A percentile compares a stretch with the other conserved stretches of the same genome.
Conservation (phyloP, 768 basidiomycete species). For the Hygrophorus pudorinus region DNA sequence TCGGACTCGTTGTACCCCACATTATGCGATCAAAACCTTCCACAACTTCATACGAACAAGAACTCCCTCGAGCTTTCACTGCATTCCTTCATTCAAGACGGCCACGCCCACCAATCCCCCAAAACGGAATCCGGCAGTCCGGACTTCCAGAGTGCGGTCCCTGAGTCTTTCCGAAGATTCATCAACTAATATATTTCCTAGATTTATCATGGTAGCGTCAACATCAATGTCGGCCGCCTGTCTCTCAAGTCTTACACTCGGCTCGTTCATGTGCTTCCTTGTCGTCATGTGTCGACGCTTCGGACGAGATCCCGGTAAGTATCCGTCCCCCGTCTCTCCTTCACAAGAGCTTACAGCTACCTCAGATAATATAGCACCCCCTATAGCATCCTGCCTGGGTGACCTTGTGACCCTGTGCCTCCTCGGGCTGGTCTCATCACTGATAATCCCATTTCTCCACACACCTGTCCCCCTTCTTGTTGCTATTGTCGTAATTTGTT, state of each 20-base stretch:
- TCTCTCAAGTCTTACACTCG: conserved; percentile 67
- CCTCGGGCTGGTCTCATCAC: conserved; percentile 61
- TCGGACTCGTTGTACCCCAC: conserved; percentile 54
- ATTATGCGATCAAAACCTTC: too few species aligned
- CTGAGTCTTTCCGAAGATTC: not conserved
- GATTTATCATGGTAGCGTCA: conserved; percentile 68
- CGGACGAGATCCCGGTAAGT: conserved; percentile 74
- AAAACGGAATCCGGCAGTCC: conserved; percentile 19
- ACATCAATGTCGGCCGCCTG: conserved; percentile 77
- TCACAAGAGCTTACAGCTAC: not conserved
- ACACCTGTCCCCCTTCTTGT: conserved; percentile 56
- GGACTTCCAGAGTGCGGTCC: conserved; percentile 28
- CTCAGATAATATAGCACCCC: conserved; percentile 90
- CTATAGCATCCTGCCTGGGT: conserved; percentile 86
- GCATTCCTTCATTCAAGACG: not conserved
- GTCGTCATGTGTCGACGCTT: conserved; percentile 69
- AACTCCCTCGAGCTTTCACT: not conserved
- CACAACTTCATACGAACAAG: too few species aligned
- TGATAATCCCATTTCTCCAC: conserved; percentile 57
- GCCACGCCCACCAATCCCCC: not conserved
- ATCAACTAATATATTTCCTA: conserved; percentile 17
- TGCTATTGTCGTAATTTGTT: conserved; percentile 36
- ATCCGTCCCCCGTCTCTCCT: not conserved
- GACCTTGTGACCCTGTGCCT: conserved; percentile 87
- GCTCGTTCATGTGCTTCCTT: conserved; percentile 86